Base-by-base conservation (phyloP, 2,329 filamentous ascomycete genomes). In the Sphaerostilbella broomeana region DNA sequence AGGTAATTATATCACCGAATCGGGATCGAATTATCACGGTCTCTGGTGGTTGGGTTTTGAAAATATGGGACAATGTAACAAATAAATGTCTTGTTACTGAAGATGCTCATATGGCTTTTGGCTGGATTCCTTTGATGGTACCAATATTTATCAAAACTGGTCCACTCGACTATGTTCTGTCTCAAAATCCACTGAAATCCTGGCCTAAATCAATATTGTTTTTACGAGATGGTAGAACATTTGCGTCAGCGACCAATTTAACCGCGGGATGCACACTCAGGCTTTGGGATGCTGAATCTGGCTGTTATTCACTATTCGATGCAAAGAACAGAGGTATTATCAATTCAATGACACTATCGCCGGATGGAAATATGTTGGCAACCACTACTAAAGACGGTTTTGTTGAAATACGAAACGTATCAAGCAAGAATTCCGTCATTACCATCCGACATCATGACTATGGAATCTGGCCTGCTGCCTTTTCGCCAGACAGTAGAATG, bases 191-290 rank as follows among this genome's bases (percentile, higher is more conserved):
- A 5, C 25, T 26, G 4, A 26, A 21, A n/a, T 33, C 33, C 9
- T 42, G 12, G 12, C 21, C 40, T 21, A 42, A 24, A n/a, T 42
- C 40, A 3, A 6, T 42, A 2, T 3, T 27, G 4, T 28, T 28
- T 10, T 42, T 15, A 2, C 11, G 18, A 13, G 17, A 37, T 6
- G 13, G 40, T 4, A 26, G 18, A 4, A 17, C 13, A n/a, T 10
- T 42, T 24, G 3, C 28, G 2, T 33, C 31, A 5, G n/a, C 25
- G 29, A 20, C 8, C 4, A 13, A 9, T 17, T 8, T 3, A 5
- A 25, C 7, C 7, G 12, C 22, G 12, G 22, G 9, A n/a, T 6
- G n/a, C n/a, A 1, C 6, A 2, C 11, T 39, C 4, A 33, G 22
- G 9, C 10, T 39, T 13, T 40, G 38, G 38, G 4, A 15, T 3